Conservation (phyloP, 2,329 filamentous ascomycete genomes). For the Fusarium sp. region DNA sequence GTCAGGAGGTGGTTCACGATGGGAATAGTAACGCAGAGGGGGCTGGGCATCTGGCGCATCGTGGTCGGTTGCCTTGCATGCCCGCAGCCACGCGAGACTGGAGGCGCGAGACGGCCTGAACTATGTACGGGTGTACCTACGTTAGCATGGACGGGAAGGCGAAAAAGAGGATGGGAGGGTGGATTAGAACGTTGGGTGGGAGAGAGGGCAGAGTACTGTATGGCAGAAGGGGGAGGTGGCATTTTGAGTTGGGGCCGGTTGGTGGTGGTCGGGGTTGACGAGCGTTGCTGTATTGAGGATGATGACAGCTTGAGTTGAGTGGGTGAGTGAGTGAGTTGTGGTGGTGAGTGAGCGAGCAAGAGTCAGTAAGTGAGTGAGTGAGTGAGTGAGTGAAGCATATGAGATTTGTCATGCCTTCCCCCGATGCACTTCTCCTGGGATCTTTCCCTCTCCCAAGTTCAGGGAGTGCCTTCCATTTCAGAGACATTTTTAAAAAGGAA, state of each 20-base stretch:
- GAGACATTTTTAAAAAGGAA: background rate
- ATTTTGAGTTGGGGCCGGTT: constrained; percentile 35
- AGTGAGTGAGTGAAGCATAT: background rate
- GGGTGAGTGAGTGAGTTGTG: constrained; percentile 16
- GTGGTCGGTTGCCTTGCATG: constrained; percentile 30
- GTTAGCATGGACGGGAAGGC: constrained; percentile 37
- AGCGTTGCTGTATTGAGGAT: constrained; percentile 28
- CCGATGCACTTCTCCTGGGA: background rate
- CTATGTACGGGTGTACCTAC: constrained; percentile 43
- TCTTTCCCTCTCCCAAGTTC: background rate
- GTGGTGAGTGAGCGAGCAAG: background rate
- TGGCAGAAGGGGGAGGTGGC: background rate
- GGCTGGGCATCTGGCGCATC: background rate
- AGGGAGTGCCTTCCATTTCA: background rate
- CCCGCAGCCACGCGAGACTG: constrained; percentile 36
- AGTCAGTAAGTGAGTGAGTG: no score
- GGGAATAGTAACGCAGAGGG: constrained; percentile 8
- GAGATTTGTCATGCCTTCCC: background rate
- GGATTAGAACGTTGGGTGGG: background rate
- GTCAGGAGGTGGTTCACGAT: constrained; percentile 22
- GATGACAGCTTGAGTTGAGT: constrained; percentile 12
- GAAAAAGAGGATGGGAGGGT: background rate
- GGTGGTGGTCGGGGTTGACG: constrained; percentile 13
- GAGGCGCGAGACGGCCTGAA: constrained; percentile 35
- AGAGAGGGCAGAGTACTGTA: no score